Base-by-base conservation (phyloP, 495 filamentous ascomycete species). In the Podospora pseudopauciseta region DNA sequence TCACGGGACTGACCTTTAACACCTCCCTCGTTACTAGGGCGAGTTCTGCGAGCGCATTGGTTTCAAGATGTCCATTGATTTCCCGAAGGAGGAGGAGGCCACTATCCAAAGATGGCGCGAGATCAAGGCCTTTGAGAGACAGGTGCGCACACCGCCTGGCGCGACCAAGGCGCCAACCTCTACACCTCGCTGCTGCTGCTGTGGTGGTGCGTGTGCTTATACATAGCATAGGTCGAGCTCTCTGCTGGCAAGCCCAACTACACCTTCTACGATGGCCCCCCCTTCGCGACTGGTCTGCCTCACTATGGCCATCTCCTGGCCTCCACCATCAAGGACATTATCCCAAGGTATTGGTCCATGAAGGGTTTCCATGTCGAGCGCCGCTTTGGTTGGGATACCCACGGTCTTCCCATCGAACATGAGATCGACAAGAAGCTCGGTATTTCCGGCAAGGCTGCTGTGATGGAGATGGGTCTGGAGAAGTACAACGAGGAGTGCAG, bases 401-500 rank as follows among this genome's bases (percentile, higher is more conserved):
- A 99, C 77, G 95, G 95, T 66, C 81, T 99, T 27, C 95, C 95
- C 9, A 93, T 99, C 69, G 95, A 99, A 78, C 91, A 97, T 76
- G 95, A 98, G 82, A 98, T 98, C 71, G 95, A 99, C 85, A 97
- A 98, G 87, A 95, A 96, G 79, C 85, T 97, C 64, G 90, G 90
- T 27, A 92, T 97, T 75, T 92, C 91, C 57, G 95, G 92, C 28
- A 89, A 90, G 76, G 91, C 94, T 64, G 93, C 93, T 15, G 95
- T 99, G 57, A 85, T 90, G 81, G 83, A 94, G 76, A 80, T 97
- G 65, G 95, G 96, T 56, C 88, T 99, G 70, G 92, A 85, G 68
- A 90, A 90, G 71, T 99, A 99, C 83, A 99, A 99, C 77, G 89
- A 84, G 63, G 93, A 97, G 80, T 99, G 95, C 77, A 86, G 89